These are phyloP conservation scores for Xylariaceae sp. DNA, from an alignment of 2,329 filamentous ascomycete genomes.

Conservation along the genomic window DNA sequence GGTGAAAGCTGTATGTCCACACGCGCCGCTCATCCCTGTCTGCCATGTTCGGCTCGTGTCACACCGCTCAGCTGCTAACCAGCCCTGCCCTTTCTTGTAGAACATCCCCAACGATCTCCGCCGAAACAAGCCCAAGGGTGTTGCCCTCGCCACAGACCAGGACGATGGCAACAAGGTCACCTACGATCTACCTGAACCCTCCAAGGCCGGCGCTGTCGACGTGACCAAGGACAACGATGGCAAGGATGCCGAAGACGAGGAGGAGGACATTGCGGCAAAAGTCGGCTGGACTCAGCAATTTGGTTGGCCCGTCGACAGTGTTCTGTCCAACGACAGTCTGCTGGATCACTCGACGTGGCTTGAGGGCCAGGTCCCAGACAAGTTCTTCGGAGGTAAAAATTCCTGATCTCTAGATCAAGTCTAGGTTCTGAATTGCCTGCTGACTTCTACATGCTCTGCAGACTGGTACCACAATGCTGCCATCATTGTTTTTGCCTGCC, in stretches of 20 bases:
- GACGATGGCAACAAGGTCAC: conserved; percentile 66
- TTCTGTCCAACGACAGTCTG: conserved; percentile 62
- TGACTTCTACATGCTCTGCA: conserved; percentile 33
- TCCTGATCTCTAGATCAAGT: conserved; percentile 4
- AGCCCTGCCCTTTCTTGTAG: conserved; percentile 37
- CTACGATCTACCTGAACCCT: conserved; percentile 75
- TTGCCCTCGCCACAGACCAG: conserved; percentile 75
- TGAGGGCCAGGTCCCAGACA: conserved; percentile 80
- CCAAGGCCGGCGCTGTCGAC: conserved; percentile 66
- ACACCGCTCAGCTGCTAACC: conserved; percentile 11
- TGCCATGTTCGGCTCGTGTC: background rate
- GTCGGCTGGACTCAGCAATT: conserved; percentile 91
- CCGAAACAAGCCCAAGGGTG: conserved; percentile 59
- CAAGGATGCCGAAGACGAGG: conserved; percentile 52
- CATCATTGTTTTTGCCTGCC: conserved; percentile 89
- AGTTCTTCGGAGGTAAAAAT: conserved; percentile 77
- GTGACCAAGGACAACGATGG: conserved; percentile 49
- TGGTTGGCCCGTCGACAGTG: conserved; percentile 62
- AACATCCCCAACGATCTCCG: conserved; percentile 63
- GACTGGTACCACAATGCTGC: conserved; percentile 98
- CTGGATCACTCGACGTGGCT: conserved; percentile 87
- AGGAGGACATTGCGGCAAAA: conserved; percentile 50
- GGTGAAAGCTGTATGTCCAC: conserved; percentile 65
- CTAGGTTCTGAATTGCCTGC: background rate
- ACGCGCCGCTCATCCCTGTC: background rate